These are phyloP conservation scores for Pneumocystis wakefieldiae DNA, from an alignment of 1,139 yeast species.

Conservation along the genomic window DNA sequence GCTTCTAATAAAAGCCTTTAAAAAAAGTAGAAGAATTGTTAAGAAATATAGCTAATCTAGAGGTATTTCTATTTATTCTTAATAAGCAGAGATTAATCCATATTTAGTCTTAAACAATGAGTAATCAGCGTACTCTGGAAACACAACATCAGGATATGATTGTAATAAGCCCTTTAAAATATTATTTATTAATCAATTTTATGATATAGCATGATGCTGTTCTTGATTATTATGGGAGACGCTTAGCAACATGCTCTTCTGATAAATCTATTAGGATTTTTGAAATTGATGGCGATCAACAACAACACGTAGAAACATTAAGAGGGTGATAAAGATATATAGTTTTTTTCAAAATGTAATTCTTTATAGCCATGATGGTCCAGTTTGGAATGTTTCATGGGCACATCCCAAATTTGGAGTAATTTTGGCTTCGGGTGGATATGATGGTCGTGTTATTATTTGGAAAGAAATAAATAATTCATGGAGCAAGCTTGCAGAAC, in stretches of 20 bases:
- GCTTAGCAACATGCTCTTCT: slow-evolving; percentile 88
- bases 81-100: slow-evolving; percentile 12
- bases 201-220: slow-evolving; percentile 66
- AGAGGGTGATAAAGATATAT: slow-evolving; percentile 28
- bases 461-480: slow-evolving; percentile 83
- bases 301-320: slow-evolving; percentile 65
- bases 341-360: slow-evolving; percentile 13
- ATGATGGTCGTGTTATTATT: slow-evolving; percentile 83
- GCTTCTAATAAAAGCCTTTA: not conserved
- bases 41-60: not conserved
- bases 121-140: slow-evolving; percentile 29
- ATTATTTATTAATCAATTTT: not conserved
- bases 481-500: slow-evolving; percentile 83
- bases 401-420: slow-evolving; percentile 98
- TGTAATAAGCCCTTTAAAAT: slow-evolving; percentile 17
- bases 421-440: slow-evolving; percentile 84
- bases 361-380: slow-evolving; percentile 60
- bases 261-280: slow-evolving; percentile 88
- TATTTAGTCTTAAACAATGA: not conserved
- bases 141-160: slow-evolving; percentile 50
- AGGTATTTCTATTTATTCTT: not conserved
- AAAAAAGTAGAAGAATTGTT: not conserved
- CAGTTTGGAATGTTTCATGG: slow-evolving; percentile 98
- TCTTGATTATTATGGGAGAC: slow-evolving; percentile 85
- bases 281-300: slow-evolving; percentile 75